Percentiles rank a stretch among this genome's conserved stretches.
Conservation (phyloP, 768 basidiomycete species). For the Mycena rebaudengoi region DNA sequence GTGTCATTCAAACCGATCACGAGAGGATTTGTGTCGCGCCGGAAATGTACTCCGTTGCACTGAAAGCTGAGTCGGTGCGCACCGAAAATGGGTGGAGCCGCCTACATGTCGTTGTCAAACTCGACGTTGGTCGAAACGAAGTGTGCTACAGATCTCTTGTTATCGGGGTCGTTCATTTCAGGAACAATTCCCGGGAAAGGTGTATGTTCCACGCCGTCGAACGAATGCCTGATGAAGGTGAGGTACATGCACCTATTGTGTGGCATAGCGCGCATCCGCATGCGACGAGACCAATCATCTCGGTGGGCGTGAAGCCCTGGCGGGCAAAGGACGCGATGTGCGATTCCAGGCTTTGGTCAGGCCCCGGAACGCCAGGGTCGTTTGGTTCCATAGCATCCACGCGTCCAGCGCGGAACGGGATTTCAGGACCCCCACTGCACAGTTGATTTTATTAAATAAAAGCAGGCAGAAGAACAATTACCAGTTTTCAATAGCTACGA, state of each 20-base stretch:
- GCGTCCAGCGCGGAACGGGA: neutral
- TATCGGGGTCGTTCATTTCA: neutral
- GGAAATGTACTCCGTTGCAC: slow-evolving; percentile 8
- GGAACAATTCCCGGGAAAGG: slow-evolving; percentile 3
- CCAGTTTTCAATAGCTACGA: neutral
- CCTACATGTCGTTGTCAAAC: slow-evolving; percentile 13
- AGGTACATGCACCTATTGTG: too few relatives aligned
- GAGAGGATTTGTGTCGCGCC: slow-evolving; percentile 5
- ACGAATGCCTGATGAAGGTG: too few relatives aligned
- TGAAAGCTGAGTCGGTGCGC: too few relatives aligned
- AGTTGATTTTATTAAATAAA: neutral
- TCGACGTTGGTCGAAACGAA: neutral
- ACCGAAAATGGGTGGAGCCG: neutral
- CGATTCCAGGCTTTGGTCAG: too few relatives aligned
- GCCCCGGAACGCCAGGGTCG: too few relatives aligned
- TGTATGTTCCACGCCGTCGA: slow-evolving; percentile 4
- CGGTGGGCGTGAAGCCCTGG: neutral
- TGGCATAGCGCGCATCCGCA: too few relatives aligned
- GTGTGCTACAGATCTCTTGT: neutral
- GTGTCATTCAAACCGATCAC: slow-evolving; percentile 4
- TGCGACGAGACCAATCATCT: too few relatives aligned
- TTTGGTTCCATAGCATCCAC: neutral
- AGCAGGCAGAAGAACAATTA: neutral
- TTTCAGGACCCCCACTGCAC: neutral
- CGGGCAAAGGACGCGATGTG: neutral